These are phyloP conservation scores for Globisporangium okanoganense DNA, from an alignment of 352 stramenopile species.

Conservation along the genomic window DNA sequence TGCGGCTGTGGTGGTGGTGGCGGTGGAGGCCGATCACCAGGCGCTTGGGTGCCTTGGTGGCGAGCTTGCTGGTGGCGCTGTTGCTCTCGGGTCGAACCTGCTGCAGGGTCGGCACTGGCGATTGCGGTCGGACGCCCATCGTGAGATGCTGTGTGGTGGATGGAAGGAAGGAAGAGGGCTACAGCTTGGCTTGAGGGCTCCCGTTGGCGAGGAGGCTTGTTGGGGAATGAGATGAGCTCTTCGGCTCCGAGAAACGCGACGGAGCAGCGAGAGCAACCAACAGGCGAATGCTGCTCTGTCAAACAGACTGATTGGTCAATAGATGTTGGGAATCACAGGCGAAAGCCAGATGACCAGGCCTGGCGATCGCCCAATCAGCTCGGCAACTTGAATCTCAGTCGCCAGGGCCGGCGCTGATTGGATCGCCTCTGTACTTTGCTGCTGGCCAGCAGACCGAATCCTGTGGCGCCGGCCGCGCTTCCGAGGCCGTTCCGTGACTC, in stretches of 20 bases:
- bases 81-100: constrained; percentile 14
- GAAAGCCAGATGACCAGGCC: constrained; percentile 7
- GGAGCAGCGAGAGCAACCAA: not conserved
- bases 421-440: constrained; percentile 2
- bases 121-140: constrained; percentile 52
- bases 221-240: constrained; percentile 7
- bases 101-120: constrained; percentile 14
- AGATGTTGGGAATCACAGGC: constrained; percentile 3
- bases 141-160: not conserved
- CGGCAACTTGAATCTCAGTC: constrained; percentile 2
- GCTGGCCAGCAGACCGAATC: not conserved
- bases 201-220: not conserved
- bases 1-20: constrained; percentile 20
- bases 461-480: constrained; percentile 5
- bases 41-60: constrained; percentile 22
- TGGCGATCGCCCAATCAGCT: constrained; percentile 2
- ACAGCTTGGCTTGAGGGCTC: constrained; percentile 1
- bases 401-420: not conserved
- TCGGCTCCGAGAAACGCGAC: constrained; percentile 6
- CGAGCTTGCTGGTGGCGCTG: not conserved
- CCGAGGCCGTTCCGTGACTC: constrained; percentile 1
- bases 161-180: not conserved
- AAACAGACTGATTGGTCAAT: constrained; percentile 8
- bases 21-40: constrained; percentile 31
- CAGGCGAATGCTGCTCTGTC: constrained; percentile 1